These are phyloP conservation scores for Pestalotiopsis sp. DNA, from an alignment of 2,329 filamentous ascomycete species.

Conservation along the genomic window DNA sequence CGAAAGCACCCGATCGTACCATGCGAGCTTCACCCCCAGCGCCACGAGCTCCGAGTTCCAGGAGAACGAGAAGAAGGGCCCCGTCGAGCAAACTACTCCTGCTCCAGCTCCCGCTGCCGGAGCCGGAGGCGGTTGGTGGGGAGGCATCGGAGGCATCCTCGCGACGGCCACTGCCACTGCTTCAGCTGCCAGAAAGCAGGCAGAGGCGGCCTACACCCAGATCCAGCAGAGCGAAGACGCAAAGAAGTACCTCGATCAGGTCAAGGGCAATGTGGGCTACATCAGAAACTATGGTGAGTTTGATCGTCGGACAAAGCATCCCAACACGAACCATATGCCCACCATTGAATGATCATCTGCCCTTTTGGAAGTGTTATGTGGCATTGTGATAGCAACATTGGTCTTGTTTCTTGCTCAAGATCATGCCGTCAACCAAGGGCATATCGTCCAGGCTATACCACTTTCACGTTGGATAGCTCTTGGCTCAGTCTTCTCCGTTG, in stretches of 20 bases:
- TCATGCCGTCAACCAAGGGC: no score
- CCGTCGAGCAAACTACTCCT: slow-evolving; percentile 40
- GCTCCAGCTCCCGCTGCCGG: slow-evolving; percentile 24
- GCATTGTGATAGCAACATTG: neutral
- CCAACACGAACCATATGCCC: neutral
- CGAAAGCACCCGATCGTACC: slow-evolving; percentile 72
- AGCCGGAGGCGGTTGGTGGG: slow-evolving; percentile 79
- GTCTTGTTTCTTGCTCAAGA: no score
- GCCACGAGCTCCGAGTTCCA: slow-evolving; percentile 63
- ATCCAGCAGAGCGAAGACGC: slow-evolving; percentile 96
- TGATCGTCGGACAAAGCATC: neutral
- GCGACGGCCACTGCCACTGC: slow-evolving; percentile 68
- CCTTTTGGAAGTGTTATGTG: neutral
- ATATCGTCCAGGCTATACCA: no score
- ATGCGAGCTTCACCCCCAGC: slow-evolving; percentile 70
- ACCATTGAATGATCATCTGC: neutral
- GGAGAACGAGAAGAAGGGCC: slow-evolving; percentile 54
- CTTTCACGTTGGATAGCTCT: no score
- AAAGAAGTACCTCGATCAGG: slow-evolving; percentile 92
- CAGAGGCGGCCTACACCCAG: slow-evolving; percentile 89
- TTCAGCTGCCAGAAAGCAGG: slow-evolving; percentile 81
- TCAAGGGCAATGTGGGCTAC: slow-evolving; percentile 82
- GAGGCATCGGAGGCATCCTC: slow-evolving; percentile 78
- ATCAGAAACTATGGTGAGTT: slow-evolving; percentile 72
- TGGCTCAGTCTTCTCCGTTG: no score